Percentiles rank a stretch among this genome's conserved stretches.
phyloP scores from a whole-genome alignment of 192 early-diverging fungal genomes.

The Lobosporangium transversale region DNA sequence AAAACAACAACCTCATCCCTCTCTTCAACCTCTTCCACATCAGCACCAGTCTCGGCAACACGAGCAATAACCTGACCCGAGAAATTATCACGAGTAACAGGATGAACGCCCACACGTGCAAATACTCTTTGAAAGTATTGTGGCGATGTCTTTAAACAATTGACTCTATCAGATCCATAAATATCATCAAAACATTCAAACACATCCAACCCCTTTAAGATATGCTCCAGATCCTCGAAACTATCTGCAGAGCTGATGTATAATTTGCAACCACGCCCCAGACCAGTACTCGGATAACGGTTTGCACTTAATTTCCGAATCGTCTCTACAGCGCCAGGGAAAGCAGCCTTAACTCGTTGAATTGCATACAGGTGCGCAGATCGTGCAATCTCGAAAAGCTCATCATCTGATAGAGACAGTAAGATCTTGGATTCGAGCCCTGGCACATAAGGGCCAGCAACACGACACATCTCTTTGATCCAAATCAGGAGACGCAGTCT shows the following conservation, averaged over 20 bases:
- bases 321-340: slow-evolving; percentile 34
- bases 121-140: slow-evolving; percentile 27
- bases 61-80: background rate
- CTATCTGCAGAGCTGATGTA: slow-evolving; percentile 42
- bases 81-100: background rate
- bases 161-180: slow-evolving; percentile 32
- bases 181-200: slow-evolving; percentile 32
- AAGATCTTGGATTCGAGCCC: slow-evolving; percentile 3
- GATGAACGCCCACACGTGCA: slow-evolving; percentile 11
- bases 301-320: slow-evolving; percentile 3
- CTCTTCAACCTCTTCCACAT: background rate
- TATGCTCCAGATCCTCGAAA: slow-evolving; percentile 24
- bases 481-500: slow-evolving; percentile 27
- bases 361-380: slow-evolving; percentile 32
- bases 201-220: slow-evolving; percentile 22
- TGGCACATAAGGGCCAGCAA: slow-evolving; percentile 8
- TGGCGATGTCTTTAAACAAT: slow-evolving; percentile 32
- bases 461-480: slow-evolving; percentile 34
- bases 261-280: background rate
- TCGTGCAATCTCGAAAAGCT: slow-evolving; percentile 18
- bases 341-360: slow-evolving; percentile 30
- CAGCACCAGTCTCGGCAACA: too few species aligned
- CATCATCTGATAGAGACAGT: slow-evolving; percentile 16
- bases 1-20: slow-evolving; percentile 34
- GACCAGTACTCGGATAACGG: too few species aligned